Percentiles rank a stretch among this genome's conserved stretches.
Evolutionary conservation across 495 filamentous ascomycete species (phyloP).

Genomic region (Xylaria intraflava): DNA sequence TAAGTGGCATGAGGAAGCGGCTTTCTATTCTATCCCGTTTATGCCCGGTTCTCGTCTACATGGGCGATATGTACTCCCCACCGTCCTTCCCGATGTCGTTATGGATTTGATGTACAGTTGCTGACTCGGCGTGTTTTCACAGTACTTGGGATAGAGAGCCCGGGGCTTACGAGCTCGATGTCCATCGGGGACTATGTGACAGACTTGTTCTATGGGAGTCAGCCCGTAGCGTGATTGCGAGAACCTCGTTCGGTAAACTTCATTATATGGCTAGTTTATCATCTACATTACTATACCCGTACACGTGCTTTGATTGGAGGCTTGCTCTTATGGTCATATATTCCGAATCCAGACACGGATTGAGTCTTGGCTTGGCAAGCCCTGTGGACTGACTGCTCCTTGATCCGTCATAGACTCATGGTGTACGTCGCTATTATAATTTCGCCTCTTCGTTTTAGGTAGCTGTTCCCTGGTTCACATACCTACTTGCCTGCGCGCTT

Average conservation of each 20-base stretch:
- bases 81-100: background rate
- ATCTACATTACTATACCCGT: background rate
- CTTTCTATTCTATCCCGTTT: background rate
- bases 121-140: background rate
- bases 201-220: constrained; percentile 57
- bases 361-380: no score
- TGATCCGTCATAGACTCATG: no score
- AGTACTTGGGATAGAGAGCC: constrained; percentile 88
- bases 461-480: background rate
- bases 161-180: constrained; percentile 82
- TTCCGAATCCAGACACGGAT: no score
- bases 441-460: background rate
- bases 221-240: background rate
- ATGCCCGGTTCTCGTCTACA: no score
- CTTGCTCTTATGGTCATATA: background rate
- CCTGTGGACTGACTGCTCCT: background rate
- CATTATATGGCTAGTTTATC: background rate
- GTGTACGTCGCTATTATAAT: background rate
- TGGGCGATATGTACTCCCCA: background rate
- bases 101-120: background rate
- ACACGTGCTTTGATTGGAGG: background rate
- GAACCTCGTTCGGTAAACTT: background rate
- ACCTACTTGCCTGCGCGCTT: background rate
- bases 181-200: constrained; percentile 84
- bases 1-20: background rate